Evolutionary conservation across 768 basidiomycete genomes (phyloP).

Genomic region (Serendipita indica): DNA sequence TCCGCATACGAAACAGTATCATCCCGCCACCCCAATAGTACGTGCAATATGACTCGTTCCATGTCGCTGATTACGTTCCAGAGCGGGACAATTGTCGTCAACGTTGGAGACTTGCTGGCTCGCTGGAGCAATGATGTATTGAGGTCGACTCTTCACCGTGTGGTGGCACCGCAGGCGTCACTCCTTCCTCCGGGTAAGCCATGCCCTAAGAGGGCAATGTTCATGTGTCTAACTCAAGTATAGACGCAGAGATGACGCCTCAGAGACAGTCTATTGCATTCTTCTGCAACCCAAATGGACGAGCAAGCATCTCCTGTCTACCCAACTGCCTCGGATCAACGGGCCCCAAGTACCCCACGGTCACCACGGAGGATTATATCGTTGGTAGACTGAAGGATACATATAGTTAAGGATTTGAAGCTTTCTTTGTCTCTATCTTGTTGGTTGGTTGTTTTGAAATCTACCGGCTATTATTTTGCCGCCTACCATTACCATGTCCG

Average conservation of each 20-base stretch:
- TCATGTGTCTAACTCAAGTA: background rate
- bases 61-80: constrained; percentile 20
- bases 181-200: constrained; percentile 6
- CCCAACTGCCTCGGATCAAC: constrained; percentile 35
- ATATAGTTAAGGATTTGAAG: background rate
- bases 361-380: constrained; percentile 65
- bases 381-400: constrained; percentile 29
- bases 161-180: constrained; percentile 11
- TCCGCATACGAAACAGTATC: constrained; percentile 55
- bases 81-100: constrained; percentile 72
- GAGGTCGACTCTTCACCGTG: constrained; percentile 16
- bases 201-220: background rate
- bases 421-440: background rate
- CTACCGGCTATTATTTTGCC: background rate
- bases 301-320: constrained; percentile 50
- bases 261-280: constrained; percentile 68
- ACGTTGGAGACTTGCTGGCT: constrained; percentile 64
- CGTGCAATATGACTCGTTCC: constrained; percentile 17
- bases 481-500: background rate
- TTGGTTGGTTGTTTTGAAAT: background rate
- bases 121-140: constrained; percentile 76
- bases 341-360: constrained; percentile 50
- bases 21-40: constrained; percentile 65
- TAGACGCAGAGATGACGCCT: constrained; percentile 41
- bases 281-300: constrained; percentile 74